Base-by-base conservation (phyloP, 2,329 filamentous ascomycete species). In the Aspergillus unguis region DNA sequence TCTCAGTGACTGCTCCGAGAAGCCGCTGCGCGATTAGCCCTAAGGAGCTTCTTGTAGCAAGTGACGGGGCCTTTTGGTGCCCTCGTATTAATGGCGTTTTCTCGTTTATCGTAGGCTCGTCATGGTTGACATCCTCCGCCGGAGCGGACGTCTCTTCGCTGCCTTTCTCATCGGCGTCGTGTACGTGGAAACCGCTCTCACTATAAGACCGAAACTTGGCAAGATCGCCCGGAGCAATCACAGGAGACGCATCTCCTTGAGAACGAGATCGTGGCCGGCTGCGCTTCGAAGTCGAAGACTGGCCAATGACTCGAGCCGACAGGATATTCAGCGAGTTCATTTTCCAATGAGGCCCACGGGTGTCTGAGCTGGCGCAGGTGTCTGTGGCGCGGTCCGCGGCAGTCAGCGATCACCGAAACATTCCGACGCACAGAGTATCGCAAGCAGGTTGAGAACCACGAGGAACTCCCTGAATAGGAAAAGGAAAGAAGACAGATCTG, bases 271-370 rank as follows among this genome's bases (percentile, higher is more conserved):
- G 79, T 56, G 79, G 78, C 58, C 80, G 78, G 53, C 74, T 67
- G 53, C 62, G 67, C 50, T 62, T 65, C 48, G 79, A 70, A 55
- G 74, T 74, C 60, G 80, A 77, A 59, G 80, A 79, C 68, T 77
- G 78, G 67, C 82, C 81, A 68, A 85, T 82, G 71, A 92, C 88
- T 76, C 88, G 86, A 71, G 89, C 85, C 67, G 90, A 94, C 72
- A 96, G 84, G 72, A 96, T 90, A 77, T 94, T 95, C 79, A 96
- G 80, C 66, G 92, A 95, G 85, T 96, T 96, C 92, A 96, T 96
- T 76, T 81, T 88, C 79, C 74, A 73, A 68, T 65, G 62, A 61
- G 66, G 69, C 76, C 74, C 77, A 80, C 79, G 68, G 70, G 72
- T 68, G 62, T 64, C 64, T 60, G 61, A 61, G 65, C 59, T 61